Percentiles rank a stretch among this genome's conserved stretches.
Evolutionary conservation across 371 early-diverging fungal species (phyloP).

Genomic region (Mucor irregularis): DNA sequence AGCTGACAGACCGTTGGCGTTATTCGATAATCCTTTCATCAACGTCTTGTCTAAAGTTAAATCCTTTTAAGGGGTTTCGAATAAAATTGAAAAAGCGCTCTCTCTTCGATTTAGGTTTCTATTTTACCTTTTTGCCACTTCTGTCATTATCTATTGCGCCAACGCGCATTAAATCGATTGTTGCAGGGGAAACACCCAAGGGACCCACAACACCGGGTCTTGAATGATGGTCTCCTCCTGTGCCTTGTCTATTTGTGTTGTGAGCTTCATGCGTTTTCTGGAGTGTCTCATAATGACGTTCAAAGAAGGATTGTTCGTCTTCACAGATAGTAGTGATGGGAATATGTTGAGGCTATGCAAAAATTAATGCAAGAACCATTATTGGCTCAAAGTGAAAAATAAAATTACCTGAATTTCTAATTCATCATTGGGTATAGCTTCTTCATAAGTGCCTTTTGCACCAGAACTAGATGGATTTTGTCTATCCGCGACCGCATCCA

Average conservation of each 20-base stretch:
- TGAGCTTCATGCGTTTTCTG: constrained; percentile 43
- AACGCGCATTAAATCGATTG: constrained; percentile 15
- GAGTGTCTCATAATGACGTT: constrained; percentile 72
- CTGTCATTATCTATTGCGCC: constrained; percentile 12
- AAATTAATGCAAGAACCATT: not conserved
- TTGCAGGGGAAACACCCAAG: constrained; percentile 24
- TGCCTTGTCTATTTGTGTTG: constrained; percentile 16
- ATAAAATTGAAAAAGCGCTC: too few species aligned
- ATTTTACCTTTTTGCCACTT: constrained; percentile 12
- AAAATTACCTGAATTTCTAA: constrained; percentile 40
- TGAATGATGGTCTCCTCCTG: constrained; percentile 20
- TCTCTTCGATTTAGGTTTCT: not conserved
- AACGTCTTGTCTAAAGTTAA: constrained; percentile 10
- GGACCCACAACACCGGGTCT: constrained; percentile 44
- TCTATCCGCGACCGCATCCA: constrained; percentile 42
- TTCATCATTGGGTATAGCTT: constrained; percentile 41
- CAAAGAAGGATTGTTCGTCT: constrained; percentile 87
- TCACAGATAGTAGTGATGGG: constrained; percentile 67
- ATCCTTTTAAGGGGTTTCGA: too few species aligned
- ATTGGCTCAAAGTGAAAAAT: not conserved
- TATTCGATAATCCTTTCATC: constrained; percentile 7
- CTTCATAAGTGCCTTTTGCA: constrained; percentile 46
- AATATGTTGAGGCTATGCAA: constrained; percentile 34
- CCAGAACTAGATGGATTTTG: constrained; percentile 39
- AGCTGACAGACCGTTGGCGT: constrained; percentile 5